Evolutionary conservation across 192 early-diverging fungal genomes (phyloP), one percentile per base, ranked within the genome.

Genomic region (Podila verticillata): DNA sequence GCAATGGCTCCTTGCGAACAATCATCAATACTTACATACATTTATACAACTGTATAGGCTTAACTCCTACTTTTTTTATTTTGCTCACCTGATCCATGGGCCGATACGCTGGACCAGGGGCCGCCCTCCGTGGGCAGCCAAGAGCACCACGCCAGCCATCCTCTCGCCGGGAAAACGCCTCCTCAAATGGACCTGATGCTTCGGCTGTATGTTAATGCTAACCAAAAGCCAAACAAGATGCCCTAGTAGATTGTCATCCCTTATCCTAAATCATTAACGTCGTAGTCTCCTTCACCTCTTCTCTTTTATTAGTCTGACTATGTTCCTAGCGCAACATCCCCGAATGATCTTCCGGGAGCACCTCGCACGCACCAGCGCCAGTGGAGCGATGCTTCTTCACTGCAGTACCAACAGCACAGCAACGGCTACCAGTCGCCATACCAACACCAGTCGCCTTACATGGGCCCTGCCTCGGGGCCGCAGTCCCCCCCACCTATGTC

Each of bases 21-120:
- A 44, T 15, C 39, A 39, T 39, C 36, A n/a, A n/a, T n/a, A n/a
- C n/a, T n/a, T n/a, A n/a, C n/a, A n/a, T n/a, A 44, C 39, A 0
- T 44, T 1, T 0, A 44, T 44, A 15, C 39, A 44, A 1, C 17
- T 1, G 39, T 44, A 44, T 44, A 44, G 39, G 13, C 39, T 13
- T 44, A 13, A 17, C 13, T 44, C n/a, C n/a, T n/a, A n/a, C n/a
- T n/a, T n/a, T n/a, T n/a, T n/a, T n/a, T n/a, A n/a, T 44, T 44
- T 44, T 44, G 12, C 39, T 15, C 15, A 44, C 39, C 17, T 44
- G 15, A 44, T 15, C 39, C 20, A 54, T 54, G 51, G 24, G 51
- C 58, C 69, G 77, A 35, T 80, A 80, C 61, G 72, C 71, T 44
- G 77, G 77, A 59, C 77, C 77, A 64, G 77, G 77, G 31, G 77